Percentiles rank a stretch among this genome's conserved stretches.
Conservation (phyloP, 306 rosid genomes). For the Fagus sylvatica region DNA sequence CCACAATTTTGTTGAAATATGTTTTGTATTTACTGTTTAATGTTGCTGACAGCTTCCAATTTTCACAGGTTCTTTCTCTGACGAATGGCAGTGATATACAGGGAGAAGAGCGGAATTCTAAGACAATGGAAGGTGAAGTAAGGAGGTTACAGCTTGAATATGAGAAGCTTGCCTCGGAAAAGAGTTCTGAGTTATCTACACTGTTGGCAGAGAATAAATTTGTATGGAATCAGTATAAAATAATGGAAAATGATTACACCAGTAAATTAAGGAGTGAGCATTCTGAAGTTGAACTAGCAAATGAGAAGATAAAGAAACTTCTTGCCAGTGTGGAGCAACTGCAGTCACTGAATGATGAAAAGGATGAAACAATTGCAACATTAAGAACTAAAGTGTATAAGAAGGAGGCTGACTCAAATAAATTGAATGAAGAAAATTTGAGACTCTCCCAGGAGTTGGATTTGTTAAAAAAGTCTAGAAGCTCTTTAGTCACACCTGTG, state of each 20-base stretch:
- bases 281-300: conserved; percentile 54
- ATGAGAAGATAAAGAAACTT: conserved; percentile 50
- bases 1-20: conserved; percentile 6
- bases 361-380: conserved; percentile 52
- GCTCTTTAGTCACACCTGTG: conserved; percentile 46
- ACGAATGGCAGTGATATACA: conserved; percentile 12
- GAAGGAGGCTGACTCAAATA: conserved; percentile 56
- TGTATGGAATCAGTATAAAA: conserved; percentile 75
- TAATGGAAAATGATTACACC: conserved; percentile 56
- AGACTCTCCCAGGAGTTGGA: conserved; percentile 60
- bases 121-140: conserved; percentile 35
- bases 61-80: conserved; percentile 39
- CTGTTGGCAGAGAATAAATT: conserved; percentile 76
- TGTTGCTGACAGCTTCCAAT: conserved; percentile 32
- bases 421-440: conserved; percentile 51
- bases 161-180: conserved; percentile 60
- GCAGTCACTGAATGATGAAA: conserved; percentile 52
- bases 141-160: conserved; percentile 48
- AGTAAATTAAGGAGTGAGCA: conserved; percentile 50
- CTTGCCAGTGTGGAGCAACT: conserved; percentile 60
- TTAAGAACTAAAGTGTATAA: conserved; percentile 47
- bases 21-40: neutral
- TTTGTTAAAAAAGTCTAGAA: conserved; percentile 40
- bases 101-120: conserved; percentile 33
- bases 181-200: conserved; percentile 54